A percentile compares a stretch with the other conserved stretches of the same genome.
Conservation (phyloP, 371 early-diverging fungal species). For the Mucor lusitanicus region DNA sequence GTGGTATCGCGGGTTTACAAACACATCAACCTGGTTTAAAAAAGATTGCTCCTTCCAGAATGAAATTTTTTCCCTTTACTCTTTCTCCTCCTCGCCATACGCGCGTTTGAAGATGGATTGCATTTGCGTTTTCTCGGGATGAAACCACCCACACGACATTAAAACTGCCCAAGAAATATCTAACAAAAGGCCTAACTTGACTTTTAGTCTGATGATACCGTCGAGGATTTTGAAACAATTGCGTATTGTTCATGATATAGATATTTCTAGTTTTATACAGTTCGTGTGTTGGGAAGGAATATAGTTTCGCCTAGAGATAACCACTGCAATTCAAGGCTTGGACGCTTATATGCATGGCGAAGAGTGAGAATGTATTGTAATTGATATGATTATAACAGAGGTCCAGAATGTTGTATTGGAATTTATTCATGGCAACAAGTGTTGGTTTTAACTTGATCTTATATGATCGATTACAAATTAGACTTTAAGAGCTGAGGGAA, state of each 20-base stretch:
- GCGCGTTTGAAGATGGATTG: neutral
- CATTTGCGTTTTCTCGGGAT: neutral
- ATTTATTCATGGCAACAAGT: neutral
- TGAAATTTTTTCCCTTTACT: neutral
- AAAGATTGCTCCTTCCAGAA: neutral
- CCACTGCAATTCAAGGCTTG: neutral
- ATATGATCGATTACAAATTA: slow-evolving; percentile 1
- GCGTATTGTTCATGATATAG: neutral
- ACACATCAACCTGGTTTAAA: too few relatives aligned
- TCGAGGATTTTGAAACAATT: slow-evolving; percentile 3
- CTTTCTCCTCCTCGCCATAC: neutral
- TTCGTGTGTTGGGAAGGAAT: neutral
- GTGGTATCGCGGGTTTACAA: too few relatives aligned
- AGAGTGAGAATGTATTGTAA: neutral
- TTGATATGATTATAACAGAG: slow-evolving; percentile 1
- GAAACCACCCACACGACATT: neutral
- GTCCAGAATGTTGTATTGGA: neutral
- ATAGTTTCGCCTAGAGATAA: neutral
- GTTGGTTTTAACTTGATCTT: slow-evolving; percentile 6
- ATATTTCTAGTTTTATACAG: slow-evolving; percentile 3
- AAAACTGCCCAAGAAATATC: slow-evolving; percentile 2
- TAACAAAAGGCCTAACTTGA: slow-evolving; percentile 10
- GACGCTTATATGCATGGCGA: neutral
- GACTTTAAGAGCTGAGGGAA: neutral
- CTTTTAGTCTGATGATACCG: slow-evolving; percentile 6